Conservation (phyloP, 805 yeast species). For the Candida succiphila region DNA sequence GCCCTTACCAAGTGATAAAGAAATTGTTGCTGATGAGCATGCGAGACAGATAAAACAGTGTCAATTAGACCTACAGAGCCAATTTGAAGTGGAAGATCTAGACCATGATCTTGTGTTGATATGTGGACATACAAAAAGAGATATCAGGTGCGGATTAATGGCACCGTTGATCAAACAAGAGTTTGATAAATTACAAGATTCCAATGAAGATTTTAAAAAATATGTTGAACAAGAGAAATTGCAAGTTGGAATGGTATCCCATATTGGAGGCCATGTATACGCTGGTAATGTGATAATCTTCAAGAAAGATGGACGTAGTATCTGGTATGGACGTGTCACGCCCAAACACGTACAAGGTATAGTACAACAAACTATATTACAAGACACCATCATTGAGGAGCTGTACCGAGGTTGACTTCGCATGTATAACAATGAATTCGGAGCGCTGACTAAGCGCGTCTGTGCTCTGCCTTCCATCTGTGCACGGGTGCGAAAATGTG, state of each 20-base stretch:
- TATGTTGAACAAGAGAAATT: background rate
- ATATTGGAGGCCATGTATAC: constrained; percentile 79
- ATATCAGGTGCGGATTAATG: constrained; percentile 55
- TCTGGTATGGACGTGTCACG: constrained; percentile 74
- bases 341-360: constrained; percentile 63
- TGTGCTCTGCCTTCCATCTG: too few relatives aligned
- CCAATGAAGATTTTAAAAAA: constrained; percentile 12
- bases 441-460: too few relatives aligned
- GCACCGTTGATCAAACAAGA: constrained; percentile 51
- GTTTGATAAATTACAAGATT: constrained; percentile 30
- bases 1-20: constrained; percentile 20
- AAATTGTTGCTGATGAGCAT: constrained; percentile 5
- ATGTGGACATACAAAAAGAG: constrained; percentile 61
- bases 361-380: constrained; percentile 40
- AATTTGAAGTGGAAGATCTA: constrained; percentile 6
- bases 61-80: constrained; percentile 7
- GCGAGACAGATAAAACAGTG: constrained; percentile 1
- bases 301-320: constrained; percentile 29
- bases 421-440: too few relatives aligned
- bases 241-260: constrained; percentile 51
- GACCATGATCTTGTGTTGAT: constrained; percentile 32
- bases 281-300: constrained; percentile 73
- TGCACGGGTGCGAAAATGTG: too few relatives aligned
- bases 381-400: constrained; percentile 41
- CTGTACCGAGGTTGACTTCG: constrained; percentile 45